Base-by-base conservation (phyloP, 2,329 filamentous ascomycete genomes). In the Monosporascus cannonballus region DNA sequence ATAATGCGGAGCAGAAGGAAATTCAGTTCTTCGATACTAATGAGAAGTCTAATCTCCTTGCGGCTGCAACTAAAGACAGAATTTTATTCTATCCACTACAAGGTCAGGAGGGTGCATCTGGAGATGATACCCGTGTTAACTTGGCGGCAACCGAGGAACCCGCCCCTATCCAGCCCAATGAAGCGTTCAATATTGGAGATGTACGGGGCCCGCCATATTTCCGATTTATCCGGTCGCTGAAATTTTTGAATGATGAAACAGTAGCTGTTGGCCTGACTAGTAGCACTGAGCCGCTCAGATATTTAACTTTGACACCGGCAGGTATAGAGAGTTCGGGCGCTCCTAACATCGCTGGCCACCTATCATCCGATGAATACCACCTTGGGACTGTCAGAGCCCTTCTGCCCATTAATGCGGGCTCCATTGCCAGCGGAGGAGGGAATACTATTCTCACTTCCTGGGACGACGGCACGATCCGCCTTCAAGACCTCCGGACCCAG, bases 391-490 rank as follows among this genome's bases (percentile, higher is more conserved):
- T 77, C 11, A 66, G 75, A 36, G 75, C 77, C 0, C 70, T 82
- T 3, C 71, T 78, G 36, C 72, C 76, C 1, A 65, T 81, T 0
- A 62, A 69, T 15, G 59, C 63, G 8, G 58, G 63, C 15, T 66
- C 67, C 4, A 38, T 69, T 20, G 61, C 61, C 2, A 63, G 62
- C 11, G 68, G 71, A 1, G 67, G 66, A 20, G 67, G 68, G 1
- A 73, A 69, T 22, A 63, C 79, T 2, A 59, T 81, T 6, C 69
- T 83, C 14, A 78, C 73, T 51, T 71, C 77, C 3, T 82, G 79
- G 78, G 73, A 76, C 44, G 77, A 81, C 51, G 78, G 78, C 8
- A 78, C 74, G 1, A 72, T 74, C 50, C 71, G 74, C 62, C 73
- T 81, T 1, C 70, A 74, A 52, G 79, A 83, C 55, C 59, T 79